Evolutionary conservation across 345 rosid genomes (phyloP).

Genomic region (Eucalyptus grandis): DNA sequence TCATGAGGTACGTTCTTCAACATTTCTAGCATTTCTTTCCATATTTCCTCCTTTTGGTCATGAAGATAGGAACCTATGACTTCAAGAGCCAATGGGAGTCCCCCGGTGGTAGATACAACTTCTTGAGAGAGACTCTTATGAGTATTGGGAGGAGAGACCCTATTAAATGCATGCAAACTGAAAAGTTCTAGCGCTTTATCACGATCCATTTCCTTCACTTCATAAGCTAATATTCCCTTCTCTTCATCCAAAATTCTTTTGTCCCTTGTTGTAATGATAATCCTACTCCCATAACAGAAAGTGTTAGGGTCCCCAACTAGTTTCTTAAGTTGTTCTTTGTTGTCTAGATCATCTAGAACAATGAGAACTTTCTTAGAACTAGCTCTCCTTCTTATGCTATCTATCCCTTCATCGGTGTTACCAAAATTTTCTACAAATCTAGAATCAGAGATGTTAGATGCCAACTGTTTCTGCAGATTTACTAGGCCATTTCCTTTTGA

Average conservation of each 20-base stretch:
- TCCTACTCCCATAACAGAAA: fast-evolving
- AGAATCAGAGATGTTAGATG: too few relatives aligned
- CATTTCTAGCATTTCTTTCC: neutral
- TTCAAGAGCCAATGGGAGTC: neutral
- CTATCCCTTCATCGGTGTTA: too few relatives aligned
- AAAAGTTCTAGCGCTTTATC: neutral
- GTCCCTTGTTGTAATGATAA: too few relatives aligned
- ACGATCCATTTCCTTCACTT: too few relatives aligned
- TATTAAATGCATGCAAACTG: neutral
- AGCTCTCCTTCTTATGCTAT: fast-evolving
- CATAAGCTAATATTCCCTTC: fast-evolving
- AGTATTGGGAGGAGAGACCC: fast-evolving
- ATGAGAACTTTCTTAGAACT: too few relatives aligned
- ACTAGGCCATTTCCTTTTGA: too few relatives aligned
- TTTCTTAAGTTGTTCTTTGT: too few relatives aligned
- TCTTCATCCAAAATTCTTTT: too few relatives aligned
- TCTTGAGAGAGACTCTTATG: neutral
- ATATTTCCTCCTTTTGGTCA: fast-evolving
- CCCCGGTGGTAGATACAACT: neutral
- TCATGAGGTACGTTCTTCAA: neutral
- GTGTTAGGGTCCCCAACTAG: too few relatives aligned
- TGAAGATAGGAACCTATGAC: neutral
- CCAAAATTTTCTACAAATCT: too few relatives aligned
- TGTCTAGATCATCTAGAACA: too few relatives aligned
- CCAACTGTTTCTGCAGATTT: too few relatives aligned